Conservation (phyloP, 495 filamentous ascomycete species). For the Tuber borchii region DNA sequence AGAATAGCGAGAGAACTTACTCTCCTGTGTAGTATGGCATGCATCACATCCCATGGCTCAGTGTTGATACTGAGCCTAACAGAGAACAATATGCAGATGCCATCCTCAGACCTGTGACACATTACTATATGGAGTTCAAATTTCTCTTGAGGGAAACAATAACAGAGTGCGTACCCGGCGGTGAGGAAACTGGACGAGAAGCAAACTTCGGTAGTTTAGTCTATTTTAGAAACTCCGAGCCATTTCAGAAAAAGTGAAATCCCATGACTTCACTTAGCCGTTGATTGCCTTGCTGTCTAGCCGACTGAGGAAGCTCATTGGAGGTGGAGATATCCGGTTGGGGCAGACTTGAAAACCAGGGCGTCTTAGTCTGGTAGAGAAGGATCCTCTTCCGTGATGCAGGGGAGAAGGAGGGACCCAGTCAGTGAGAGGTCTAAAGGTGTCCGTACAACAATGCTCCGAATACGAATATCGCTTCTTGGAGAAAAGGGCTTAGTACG, state of each 20-base stretch:
- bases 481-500: neutral
- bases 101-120: neutral
- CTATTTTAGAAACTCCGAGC: neutral
- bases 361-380: neutral
- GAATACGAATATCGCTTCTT: neutral
- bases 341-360: neutral
- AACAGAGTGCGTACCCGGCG: neutral
- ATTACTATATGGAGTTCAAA: neutral
- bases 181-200: neutral
- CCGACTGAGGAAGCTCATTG: neutral
- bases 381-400: neutral
- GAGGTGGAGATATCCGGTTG: neutral
- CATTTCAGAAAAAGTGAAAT: neutral
- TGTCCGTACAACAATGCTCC: neutral
- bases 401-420: neutral
- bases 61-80: neutral
- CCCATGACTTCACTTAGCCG: neutral
- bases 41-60: neutral
- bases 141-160: neutral
- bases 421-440: neutral
- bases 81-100: neutral
- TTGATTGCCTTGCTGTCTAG: neutral
- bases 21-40: neutral
- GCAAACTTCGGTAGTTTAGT: neutral
- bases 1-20: neutral